Conservation (phyloP, 73 alveolate species). For the Diophrys appendiculata region DNA sequence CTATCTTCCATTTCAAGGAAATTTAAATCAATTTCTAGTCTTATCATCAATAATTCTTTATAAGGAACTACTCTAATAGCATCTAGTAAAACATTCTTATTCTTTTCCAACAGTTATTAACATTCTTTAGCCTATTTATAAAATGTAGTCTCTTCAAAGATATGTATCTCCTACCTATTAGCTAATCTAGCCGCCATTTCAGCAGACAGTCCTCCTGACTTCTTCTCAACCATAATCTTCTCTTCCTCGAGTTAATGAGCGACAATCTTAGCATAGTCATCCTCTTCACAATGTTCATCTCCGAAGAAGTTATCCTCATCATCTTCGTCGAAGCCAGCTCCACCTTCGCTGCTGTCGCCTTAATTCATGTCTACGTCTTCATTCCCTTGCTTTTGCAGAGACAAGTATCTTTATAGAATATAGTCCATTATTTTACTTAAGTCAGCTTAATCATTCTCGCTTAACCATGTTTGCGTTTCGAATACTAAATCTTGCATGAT, state of each 20-base stretch:
- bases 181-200: neutral
- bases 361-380: constrained; percentile 3
- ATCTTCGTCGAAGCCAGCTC: constrained; percentile 12
- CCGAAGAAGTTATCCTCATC: constrained; percentile 12
- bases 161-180: constrained; percentile 10
- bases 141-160: constrained; percentile 27
- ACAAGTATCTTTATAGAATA: neutral
- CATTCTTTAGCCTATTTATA: constrained; percentile 34
- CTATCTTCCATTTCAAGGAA: constrained; percentile 34
- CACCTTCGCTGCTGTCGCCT: constrained; percentile 10
- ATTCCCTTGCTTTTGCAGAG: neutral
- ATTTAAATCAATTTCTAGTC: constrained; percentile 56
- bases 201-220: constrained; percentile 7
- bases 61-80: constrained; percentile 13
- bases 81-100: constrained; percentile 11
- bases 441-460: neutral
- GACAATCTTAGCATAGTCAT: neutral
- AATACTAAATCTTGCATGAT: neutral
- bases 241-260: neutral
- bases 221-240: constrained; percentile 10
- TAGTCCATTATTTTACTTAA: neutral
- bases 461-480: neutral
- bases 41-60: constrained; percentile 46
- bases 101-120: constrained; percentile 9
- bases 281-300: constrained; percentile 10